Percentiles rank a stretch among this genome's conserved stretches.
phyloP scores from a whole-genome alignment of 2,329 filamentous ascomycete species.

The Penicillium aurantiogriseum region DNA sequence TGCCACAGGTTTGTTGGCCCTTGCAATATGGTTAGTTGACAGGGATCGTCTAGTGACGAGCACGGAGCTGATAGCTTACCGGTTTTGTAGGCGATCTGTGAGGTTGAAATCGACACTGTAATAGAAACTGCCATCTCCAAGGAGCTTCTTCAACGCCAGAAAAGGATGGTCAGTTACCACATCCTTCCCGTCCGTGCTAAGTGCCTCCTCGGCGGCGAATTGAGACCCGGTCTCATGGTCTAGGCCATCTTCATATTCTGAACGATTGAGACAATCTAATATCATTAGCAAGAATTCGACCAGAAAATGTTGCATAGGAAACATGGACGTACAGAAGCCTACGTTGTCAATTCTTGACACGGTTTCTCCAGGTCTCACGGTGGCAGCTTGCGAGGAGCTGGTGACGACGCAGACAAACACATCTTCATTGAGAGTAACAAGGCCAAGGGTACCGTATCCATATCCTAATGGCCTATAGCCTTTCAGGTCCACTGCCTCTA shows the following conservation, averaged over 20 bases:
- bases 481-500: constrained; percentile 64
- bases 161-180: constrained; percentile 80
- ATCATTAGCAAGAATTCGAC: neutral
- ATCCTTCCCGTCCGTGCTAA: constrained; percentile 62
- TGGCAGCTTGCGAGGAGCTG: constrained; percentile 73
- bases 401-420: constrained; percentile 91
- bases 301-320: neutral
- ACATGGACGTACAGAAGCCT: constrained; percentile 64
- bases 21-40: constrained; percentile 35
- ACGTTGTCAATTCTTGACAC: constrained; percentile 83
- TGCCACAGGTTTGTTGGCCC: constrained; percentile 69
- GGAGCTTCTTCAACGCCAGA: constrained; percentile 81
- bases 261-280: constrained; percentile 78
- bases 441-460: constrained; percentile 80
- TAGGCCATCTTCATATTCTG: constrained; percentile 77
- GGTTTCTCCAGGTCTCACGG: constrained; percentile 80
- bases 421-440: constrained; percentile 79
- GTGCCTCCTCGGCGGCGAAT: constrained; percentile 54
- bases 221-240: constrained; percentile 56
- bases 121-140: constrained; percentile 93
- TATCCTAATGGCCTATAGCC: constrained; percentile 77
- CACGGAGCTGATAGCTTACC: constrained; percentile 49
- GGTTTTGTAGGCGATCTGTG: constrained; percentile 87
- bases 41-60: neutral
- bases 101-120: constrained; percentile 98